Percentiles rank a stretch among this genome's conserved stretches.
Conservation (phyloP, 106 monocot species). For the Iris macrosiphon region DNA sequence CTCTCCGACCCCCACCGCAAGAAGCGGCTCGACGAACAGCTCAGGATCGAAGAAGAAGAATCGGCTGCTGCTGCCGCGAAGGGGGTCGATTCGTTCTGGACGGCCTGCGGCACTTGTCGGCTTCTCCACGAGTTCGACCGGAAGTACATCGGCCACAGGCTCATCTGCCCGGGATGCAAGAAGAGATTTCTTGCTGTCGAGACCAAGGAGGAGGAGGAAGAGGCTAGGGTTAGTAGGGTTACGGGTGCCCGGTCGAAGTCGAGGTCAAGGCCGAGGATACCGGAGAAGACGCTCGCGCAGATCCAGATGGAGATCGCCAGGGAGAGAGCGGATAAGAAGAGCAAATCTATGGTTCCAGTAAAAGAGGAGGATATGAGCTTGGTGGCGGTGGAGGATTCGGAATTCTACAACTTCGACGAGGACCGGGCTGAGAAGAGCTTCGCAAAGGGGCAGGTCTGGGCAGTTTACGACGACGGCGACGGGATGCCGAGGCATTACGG, state of each 20-base stretch:
- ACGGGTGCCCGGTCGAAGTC: conserved; percentile 26
- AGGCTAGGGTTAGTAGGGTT: conserved; percentile 4
- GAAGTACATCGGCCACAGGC: conserved; percentile 48
- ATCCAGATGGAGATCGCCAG: conserved; percentile 38
- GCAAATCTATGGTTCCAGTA: conserved; percentile 1
- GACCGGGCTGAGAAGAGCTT: conserved; percentile 69
- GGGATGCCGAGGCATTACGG: conserved; percentile 95
- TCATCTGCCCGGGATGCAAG: conserved; percentile 67
- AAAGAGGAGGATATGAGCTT: conserved; percentile 28
- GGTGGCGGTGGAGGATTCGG: conserved; percentile 90
- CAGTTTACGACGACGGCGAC: conserved; percentile 76
- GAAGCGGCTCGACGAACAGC: conserved; percentile 33
- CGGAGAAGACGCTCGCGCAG: conserved; percentile 70
- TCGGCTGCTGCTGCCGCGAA: not conserved
- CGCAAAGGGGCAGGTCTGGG: conserved; percentile 86
- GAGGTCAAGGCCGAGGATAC: conserved; percentile 17
- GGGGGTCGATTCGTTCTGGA: conserved; percentile 59
- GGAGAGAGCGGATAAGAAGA: conserved; percentile 14
- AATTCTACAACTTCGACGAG: conserved; percentile 85
- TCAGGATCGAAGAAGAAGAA: conserved; percentile 2
- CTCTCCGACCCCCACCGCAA: conserved; percentile 47
- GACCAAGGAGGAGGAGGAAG: conserved; percentile 15
- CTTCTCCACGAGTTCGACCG: conserved; percentile 81
- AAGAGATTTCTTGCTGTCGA: conserved; percentile 71
- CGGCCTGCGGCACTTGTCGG: conserved; percentile 59